Conservation (phyloP, 2,329 filamentous ascomycete species). For the Pseudogymnoascus sp. region DNA sequence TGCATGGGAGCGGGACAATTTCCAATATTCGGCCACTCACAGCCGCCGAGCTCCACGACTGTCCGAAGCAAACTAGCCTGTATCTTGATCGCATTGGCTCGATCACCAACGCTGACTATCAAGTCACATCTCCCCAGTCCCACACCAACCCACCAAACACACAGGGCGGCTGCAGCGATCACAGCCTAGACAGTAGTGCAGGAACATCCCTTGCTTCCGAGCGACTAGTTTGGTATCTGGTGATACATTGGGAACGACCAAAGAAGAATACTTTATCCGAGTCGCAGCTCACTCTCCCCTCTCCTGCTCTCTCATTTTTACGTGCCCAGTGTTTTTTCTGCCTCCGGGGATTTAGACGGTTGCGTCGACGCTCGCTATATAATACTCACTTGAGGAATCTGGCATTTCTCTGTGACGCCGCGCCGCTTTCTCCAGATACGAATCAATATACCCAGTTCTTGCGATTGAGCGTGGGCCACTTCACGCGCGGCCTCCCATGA, state of each 20-base stretch:
- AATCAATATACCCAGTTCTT: slow-evolving; percentile 3
- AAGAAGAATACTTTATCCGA: not conserved
- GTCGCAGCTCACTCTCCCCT: not conserved
- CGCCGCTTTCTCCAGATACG: not conserved
- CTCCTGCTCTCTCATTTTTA: not conserved
- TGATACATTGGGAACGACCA: slow-evolving; percentile 5
- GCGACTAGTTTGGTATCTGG: slow-evolving; percentile 3
- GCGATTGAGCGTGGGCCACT: not conserved
- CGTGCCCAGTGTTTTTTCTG: not conserved
- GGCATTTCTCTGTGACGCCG: not conserved
- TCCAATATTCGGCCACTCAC: slow-evolving; percentile 2
- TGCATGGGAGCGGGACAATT: slow-evolving; percentile 6
- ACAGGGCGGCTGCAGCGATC: slow-evolving; percentile 7
- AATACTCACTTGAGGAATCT: slow-evolving; percentile 1
- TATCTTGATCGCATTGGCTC: slow-evolving; percentile 1
- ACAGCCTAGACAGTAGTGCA: slow-evolving; percentile 1
- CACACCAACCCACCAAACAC: slow-evolving; percentile 8
- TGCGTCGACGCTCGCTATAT: not conserved
- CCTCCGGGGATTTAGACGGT: not conserved
- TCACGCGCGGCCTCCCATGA: not conserved
- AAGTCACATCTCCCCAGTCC: not conserved
- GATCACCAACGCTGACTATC: not conserved
- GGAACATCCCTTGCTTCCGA: slow-evolving; percentile 4
- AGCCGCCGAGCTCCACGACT: not conserved
- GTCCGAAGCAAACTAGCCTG: not conserved